These are phyloP conservation scores for Erigeron philadelphicus DNA, from an alignment of 140 eudicot genomes.

Conservation along the genomic window DNA sequence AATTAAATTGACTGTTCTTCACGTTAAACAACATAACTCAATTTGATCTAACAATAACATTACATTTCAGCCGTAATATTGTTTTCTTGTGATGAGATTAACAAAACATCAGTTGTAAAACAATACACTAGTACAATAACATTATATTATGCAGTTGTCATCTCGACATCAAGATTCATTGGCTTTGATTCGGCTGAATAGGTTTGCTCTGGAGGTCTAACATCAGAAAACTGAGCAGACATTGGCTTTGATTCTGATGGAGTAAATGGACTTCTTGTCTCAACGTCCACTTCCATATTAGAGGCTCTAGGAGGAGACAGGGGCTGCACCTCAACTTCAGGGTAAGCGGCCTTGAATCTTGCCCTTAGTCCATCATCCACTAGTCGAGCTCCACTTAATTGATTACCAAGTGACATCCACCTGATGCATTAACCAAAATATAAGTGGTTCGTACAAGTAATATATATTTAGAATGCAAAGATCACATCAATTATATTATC, in stretches of 20 bases:
- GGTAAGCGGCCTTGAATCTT: conserved; percentile 92
- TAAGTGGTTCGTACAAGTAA: too few relatives aligned
- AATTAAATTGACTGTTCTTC: neutral
- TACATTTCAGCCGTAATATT: conserved; percentile 8
- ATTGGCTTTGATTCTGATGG: conserved; percentile 39
- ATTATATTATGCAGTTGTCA: conserved; percentile 31
- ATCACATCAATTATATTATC: neutral
- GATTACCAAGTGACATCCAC: conserved; percentile 98
- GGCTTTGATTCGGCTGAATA: conserved; percentile 42
- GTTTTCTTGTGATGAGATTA: neutral
- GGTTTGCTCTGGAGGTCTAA: conserved; percentile 34
- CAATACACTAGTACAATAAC: neutral
- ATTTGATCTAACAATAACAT: neutral
- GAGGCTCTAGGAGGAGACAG: conserved; percentile 74
- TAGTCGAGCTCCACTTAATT: conserved; percentile 72
- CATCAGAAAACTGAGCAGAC: conserved; percentile 35
- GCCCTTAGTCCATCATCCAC: conserved; percentile 93
- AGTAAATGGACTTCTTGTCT: conserved; percentile 37
- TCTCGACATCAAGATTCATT: conserved; percentile 48
- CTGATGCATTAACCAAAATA: conserved; percentile 32
- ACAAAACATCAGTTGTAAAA: conserved; percentile 1
- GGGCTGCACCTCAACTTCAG: conserved; percentile 91
- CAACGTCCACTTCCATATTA: conserved; percentile 68
- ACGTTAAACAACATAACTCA: neutral
- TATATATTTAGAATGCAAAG: too few relatives aligned